Conservation (phyloP, 345 rosid genomes). For the Stellera chamaejasme region DNA sequence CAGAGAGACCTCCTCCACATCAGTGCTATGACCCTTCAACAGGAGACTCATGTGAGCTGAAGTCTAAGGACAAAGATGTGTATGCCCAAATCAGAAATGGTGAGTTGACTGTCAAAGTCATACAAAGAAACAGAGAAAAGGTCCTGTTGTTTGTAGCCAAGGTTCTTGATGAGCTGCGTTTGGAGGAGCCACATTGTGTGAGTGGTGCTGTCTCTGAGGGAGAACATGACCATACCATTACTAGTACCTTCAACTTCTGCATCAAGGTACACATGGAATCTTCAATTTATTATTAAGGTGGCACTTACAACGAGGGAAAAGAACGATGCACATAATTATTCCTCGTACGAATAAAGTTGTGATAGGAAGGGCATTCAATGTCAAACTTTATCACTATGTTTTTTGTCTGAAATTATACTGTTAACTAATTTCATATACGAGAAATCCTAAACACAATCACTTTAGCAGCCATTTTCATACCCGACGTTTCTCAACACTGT, state of each 20-base stretch:
- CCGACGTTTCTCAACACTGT: not conserved
- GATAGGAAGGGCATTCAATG: not conserved
- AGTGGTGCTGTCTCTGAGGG: conserved; percentile 69
- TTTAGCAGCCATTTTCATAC: no score
- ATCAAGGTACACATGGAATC: conserved; percentile 63
- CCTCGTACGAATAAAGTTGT: not conserved
- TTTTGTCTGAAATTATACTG: no score
- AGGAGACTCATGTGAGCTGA: conserved; percentile 77
- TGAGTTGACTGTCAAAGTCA: conserved; percentile 64
- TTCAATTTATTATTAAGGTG: no score
- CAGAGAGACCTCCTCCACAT: conserved; percentile 25
- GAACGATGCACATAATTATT: not conserved
- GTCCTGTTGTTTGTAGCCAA: conserved; percentile 58
- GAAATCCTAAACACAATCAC: no score
- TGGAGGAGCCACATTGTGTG: conserved; percentile 74
- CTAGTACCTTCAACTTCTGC: conserved; percentile 57
- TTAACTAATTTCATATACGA: no score
- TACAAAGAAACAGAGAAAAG: conserved; percentile 65
- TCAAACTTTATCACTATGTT: no score
- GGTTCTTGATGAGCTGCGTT: conserved; percentile 62
- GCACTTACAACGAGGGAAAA: no score
- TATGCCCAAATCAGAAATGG: conserved; percentile 70
- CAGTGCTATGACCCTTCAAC: conserved; percentile 33
- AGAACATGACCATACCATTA: conserved; percentile 22
- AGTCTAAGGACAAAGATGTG: conserved; percentile 63